Evolutionary conservation across 2,329 filamentous ascomycete species (phyloP), one percentile per base, ranked within the genome.

Genomic region (Fusarium austroafricanum): DNA sequence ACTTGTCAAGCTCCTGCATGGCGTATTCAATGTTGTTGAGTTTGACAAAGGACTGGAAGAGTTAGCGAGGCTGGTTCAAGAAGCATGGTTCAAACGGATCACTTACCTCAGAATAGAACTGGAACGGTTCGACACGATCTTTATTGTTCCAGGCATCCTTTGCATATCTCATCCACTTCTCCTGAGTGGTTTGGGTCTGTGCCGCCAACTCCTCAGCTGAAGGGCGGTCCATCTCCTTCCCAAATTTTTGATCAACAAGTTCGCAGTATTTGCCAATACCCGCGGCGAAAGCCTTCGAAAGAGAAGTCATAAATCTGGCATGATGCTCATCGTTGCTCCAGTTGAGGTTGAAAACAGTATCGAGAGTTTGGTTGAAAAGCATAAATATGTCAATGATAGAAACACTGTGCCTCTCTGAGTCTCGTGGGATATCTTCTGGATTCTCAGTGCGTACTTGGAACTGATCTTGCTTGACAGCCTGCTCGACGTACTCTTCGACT

Each of bases 21-120:
- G 94, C 95, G 79, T 93, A 98, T 79, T 97, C 95, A 68, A 99
- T 90, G 75, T 99, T 97, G 83, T 99, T 99, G 71, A 99, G 87
- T 80, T 98, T 99, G 65, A 99, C 94, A 73, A 99, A 92, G 7
- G 94, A 97, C 92, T 97, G 40, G 11, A 15, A 43, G 15, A 53
- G 69, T 81, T 74, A 81, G 78, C 23, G 18, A 39, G 61, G 49
- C 59, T 50, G 37, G 18, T 21, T n/a, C n/a, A n/a, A 33, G 28
- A 26, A n/a, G 7, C n/a, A 31, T 7, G 29, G n/a, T 38, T 5
- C 15, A 18, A 21, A 26, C 9, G 40, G 28, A 37, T 23, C n/a
- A 35, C 84, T 80, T 82, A 94, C 93, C 87, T 97, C 92, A 4
- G 93, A 89, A 72, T 94, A 96, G 81, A 99, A 99, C 68, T 98